Evolutionary conservation across 179 eudicot species (phyloP).

Genomic region (Silene noctiflora): DNA sequence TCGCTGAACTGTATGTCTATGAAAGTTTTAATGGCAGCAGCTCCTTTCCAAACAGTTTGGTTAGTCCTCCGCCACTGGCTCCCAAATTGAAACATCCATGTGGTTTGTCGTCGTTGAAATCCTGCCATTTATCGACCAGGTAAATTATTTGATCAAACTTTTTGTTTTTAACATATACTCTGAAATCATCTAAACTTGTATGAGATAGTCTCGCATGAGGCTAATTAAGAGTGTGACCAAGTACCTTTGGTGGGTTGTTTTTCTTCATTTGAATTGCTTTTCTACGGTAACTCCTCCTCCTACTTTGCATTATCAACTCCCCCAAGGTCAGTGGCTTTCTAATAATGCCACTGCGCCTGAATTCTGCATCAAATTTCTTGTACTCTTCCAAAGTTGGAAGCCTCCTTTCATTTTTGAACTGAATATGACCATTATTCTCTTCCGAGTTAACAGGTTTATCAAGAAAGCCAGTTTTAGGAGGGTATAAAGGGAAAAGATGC

Average conservation of each 20-base stretch:
- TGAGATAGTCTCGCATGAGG: neutral
- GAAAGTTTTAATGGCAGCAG: conserved; percentile 44
- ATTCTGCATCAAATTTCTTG: conserved; percentile 29
- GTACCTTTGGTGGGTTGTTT: conserved; percentile 49
- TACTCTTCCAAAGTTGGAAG: conserved; percentile 26
- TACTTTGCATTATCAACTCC: conserved; percentile 84
- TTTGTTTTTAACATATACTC: conserved; percentile 14
- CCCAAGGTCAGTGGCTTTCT: conserved; percentile 61
- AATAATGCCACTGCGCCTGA: conserved; percentile 31
- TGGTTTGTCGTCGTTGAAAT: conserved; percentile 38
- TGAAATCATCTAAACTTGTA: conserved; percentile 8
- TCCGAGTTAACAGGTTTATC: conserved; percentile 27
- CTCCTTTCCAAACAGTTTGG: conserved; percentile 41
- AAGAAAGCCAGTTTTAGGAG: conserved; percentile 39
- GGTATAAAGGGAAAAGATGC: conserved; percentile 60
- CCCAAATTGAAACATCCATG: conserved; percentile 62
- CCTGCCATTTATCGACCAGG: conserved; percentile 54
- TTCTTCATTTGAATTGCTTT: conserved; percentile 46
- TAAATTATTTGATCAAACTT: conserved; percentile 21
- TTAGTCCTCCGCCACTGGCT: conserved; percentile 34
- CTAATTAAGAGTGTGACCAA: neutral
- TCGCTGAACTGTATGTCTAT: conserved; percentile 17
- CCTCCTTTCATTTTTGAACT: conserved; percentile 12
- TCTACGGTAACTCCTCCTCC: conserved; percentile 55
- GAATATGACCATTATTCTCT: conserved; percentile 8